These are phyloP conservation scores for Ceratobasidium sp. DNA, from an alignment of 1,284 basidiomycete species.

Conservation along the genomic window DNA sequence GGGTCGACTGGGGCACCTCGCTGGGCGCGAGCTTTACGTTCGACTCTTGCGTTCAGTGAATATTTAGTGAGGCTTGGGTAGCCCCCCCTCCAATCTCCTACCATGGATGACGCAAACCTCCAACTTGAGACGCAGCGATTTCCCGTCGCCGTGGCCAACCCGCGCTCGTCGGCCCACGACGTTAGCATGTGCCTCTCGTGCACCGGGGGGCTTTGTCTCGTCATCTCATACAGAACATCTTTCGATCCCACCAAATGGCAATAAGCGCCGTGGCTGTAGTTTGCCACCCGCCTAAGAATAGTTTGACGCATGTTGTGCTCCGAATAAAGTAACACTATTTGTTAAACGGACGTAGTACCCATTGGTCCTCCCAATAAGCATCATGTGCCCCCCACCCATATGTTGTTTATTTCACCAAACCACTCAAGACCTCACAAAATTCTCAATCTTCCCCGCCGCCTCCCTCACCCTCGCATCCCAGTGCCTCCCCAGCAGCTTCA, in stretches of 20 bases:
- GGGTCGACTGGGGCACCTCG: background rate
- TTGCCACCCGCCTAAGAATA: background rate
- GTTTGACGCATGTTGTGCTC: too few species aligned
- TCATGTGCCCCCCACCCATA: too few species aligned
- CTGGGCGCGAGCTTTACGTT: background rate
- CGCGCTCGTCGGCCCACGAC: background rate
- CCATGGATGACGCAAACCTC: background rate
- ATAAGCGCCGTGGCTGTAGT: background rate
- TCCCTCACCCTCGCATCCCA: slow-evolving; percentile 70
- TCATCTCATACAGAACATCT: background rate
- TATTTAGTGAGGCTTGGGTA: background rate
- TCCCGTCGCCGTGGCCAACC: background rate
- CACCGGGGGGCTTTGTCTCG: too few species aligned
- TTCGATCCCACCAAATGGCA: background rate
- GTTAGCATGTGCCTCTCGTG: too few species aligned
- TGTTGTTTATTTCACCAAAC: background rate
- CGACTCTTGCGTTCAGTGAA: background rate
- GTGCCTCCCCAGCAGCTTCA: slow-evolving; percentile 69
- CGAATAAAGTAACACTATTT: too few species aligned
- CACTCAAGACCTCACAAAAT: slow-evolving; percentile 52
- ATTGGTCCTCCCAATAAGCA: background rate
- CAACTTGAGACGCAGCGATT: background rate
- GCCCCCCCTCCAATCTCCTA: background rate
- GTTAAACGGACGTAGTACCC: too few species aligned
- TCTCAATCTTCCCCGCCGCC: slow-evolving; percentile 64